Conservation (phyloP, 2,329 filamentous ascomycete genomes). For the Ceratocystis ficicola region DNA sequence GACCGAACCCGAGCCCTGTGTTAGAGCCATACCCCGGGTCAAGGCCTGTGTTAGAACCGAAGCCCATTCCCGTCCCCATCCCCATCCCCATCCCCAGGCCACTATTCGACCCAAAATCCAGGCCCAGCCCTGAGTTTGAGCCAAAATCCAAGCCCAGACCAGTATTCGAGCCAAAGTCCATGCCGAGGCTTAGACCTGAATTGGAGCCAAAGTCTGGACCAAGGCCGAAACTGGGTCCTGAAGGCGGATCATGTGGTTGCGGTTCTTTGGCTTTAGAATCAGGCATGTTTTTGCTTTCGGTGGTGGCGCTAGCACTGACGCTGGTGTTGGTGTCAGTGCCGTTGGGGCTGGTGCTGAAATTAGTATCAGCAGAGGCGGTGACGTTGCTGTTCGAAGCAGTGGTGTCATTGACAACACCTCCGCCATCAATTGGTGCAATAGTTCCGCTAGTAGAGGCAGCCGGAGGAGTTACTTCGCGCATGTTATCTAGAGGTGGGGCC, state of each 20-base stretch:
- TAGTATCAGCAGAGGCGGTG: too few species aligned
- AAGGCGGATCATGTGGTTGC: neutral
- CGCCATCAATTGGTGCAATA: neutral
- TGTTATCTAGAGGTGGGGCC: neutral
- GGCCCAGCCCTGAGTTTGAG: conserved; percentile 6
- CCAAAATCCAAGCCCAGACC: conserved; percentile 15
- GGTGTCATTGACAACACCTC: neutral
- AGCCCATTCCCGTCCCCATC: neutral
- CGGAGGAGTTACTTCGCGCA: neutral
- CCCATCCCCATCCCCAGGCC: neutral
- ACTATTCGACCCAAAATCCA: conserved; percentile 15
- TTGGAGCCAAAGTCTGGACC: conserved; percentile 9
- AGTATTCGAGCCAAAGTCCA: conserved; percentile 11
- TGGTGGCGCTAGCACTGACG: neutral
- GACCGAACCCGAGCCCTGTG: conserved; percentile 12
- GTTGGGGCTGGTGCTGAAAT: neutral
- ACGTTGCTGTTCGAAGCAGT: neutral
- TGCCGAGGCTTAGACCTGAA: neutral
- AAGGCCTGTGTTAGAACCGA: neutral
- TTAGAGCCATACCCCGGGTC: conserved; percentile 1
- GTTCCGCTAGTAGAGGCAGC: neutral
- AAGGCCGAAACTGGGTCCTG: conserved; percentile 10
- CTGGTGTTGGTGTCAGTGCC: neutral
- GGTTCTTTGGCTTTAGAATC: neutral
- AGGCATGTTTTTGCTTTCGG: neutral